These are phyloP conservation scores for Trichoderma oligosporum DNA, from an alignment of 2,329 filamentous ascomycete genomes.

Conservation along the genomic window DNA sequence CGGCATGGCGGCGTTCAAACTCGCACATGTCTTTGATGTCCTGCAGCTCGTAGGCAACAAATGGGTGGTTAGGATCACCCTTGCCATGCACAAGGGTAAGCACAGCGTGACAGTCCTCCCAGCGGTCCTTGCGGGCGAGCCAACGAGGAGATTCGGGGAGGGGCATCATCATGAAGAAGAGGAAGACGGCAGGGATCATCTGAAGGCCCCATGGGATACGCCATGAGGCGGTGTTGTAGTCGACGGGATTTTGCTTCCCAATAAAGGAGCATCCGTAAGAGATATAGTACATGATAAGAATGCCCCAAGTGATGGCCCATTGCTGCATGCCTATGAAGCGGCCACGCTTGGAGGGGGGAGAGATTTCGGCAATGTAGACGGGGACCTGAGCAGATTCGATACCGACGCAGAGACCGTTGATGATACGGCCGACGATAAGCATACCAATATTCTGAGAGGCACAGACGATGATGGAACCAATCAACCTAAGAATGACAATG, in stretches of 20 bases:
- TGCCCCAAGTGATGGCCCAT: conserved; percentile 66
- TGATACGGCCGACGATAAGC: conserved; percentile 53
- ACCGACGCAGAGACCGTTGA: conserved; percentile 65
- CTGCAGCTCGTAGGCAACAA: conserved; percentile 63
- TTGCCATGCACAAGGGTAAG: conserved; percentile 60
- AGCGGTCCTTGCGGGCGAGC: conserved; percentile 60
- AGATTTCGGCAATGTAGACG: conserved; percentile 67
- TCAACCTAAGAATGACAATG: conserved; percentile 34
- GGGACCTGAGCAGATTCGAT: conserved; percentile 65
- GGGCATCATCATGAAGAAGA: conserved; percentile 57
- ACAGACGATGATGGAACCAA: conserved; percentile 46
- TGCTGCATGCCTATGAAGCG: conserved; percentile 69
- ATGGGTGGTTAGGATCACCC: conserved; percentile 60
- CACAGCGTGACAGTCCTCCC: conserved; percentile 54
- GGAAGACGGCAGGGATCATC: conserved; percentile 57
- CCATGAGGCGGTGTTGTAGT: conserved; percentile 53
- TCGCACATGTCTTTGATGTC: conserved; percentile 72
- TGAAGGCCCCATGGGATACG: conserved; percentile 63
- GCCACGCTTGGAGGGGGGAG: conserved; percentile 51
- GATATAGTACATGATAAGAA: conserved; percentile 68
- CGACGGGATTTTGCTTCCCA: conserved; percentile 29
- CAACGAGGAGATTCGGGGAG: conserved; percentile 61
- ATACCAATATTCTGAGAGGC: conserved; percentile 47
- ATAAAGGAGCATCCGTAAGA: conserved; percentile 62
- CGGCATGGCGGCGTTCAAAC: conserved; percentile 65